Conservation (phyloP, 2,329 filamentous ascomycete genomes). For the Rhynchosporium agropyri region DNA sequence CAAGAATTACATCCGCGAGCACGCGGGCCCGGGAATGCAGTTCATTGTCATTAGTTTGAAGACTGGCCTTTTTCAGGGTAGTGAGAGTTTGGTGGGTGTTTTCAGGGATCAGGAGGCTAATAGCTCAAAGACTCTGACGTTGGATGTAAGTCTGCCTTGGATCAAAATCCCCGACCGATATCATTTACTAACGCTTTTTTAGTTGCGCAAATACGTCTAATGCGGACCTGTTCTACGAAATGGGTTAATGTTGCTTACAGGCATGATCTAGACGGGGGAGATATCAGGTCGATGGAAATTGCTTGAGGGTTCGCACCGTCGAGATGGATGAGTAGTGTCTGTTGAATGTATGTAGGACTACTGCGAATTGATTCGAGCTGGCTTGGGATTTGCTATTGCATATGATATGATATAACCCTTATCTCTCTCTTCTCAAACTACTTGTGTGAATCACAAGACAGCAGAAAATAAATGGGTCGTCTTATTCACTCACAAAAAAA, state of each 20-base stretch:
- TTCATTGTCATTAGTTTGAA: constrained; percentile 98
- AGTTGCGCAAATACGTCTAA: constrained; percentile 40
- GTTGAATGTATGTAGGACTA: constrained; percentile 12
- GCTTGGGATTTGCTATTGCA: constrained; percentile 11
- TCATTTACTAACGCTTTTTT: constrained; percentile 24
- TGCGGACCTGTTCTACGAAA: not conserved
- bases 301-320: not conserved
- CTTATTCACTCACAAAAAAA: too few relatives aligned
- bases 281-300: not conserved
- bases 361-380: not conserved
- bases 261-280: not conserved
- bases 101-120: constrained; percentile 95
- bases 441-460: not conserved
- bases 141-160: constrained; percentile 75
- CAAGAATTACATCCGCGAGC: constrained; percentile 92
- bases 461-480: not conserved
- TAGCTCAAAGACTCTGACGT: constrained; percentile 84
- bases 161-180: not conserved
- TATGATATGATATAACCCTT: not conserved
- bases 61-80: constrained; percentile 93
- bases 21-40: constrained; percentile 96
- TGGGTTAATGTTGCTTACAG: not conserved
- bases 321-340: not conserved
- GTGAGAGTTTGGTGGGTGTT: constrained; percentile 91
- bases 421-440: too few relatives aligned